These are phyloP conservation scores for Huntiella abstrusa DNA, from an alignment of 2,329 filamentous ascomycete species.

Conservation along the genomic window DNA sequence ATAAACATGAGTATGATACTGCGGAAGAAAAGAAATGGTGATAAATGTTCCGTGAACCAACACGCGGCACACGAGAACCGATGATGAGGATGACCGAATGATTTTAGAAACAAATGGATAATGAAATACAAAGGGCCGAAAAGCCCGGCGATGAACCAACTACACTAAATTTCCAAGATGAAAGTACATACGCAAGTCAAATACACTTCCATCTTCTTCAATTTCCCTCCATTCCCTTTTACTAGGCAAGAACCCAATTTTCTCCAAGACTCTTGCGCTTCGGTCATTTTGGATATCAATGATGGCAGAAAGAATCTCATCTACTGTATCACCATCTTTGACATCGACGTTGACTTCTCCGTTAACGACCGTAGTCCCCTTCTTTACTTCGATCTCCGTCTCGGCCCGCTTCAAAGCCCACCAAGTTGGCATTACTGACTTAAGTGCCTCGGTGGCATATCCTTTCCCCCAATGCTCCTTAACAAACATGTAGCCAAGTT, in stretches of 20 bases:
- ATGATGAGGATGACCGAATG: too few relatives aligned
- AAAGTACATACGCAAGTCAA: constrained; percentile 6
- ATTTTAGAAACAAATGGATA: too few relatives aligned
- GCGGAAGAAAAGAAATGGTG: neutral
- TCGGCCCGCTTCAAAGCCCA: constrained; percentile 29
- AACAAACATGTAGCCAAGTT: constrained; percentile 38
- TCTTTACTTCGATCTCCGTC: constrained; percentile 25
- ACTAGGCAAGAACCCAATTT: constrained; percentile 30
- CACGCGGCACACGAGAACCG: too few relatives aligned
- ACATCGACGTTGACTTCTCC: neutral
- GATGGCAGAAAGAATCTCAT: constrained; percentile 27
- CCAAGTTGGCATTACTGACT: constrained; percentile 27
- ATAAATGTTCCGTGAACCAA: neutral
- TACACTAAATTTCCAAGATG: constrained; percentile 1
- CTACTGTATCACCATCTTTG: constrained; percentile 15
- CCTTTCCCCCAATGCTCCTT: constrained; percentile 36
- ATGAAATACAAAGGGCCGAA: neutral
- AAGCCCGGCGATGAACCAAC: neutral
- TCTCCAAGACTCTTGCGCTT: constrained; percentile 37
- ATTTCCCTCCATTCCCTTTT: too few relatives aligned
- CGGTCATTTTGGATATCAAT: constrained; percentile 29
- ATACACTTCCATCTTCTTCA: constrained; percentile 1
- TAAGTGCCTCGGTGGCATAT: constrained; percentile 37
- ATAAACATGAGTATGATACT: neutral
- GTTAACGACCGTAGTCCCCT: constrained; percentile 17